phyloP scores from a whole-genome alignment of 768 basidiomycete species.

The Xerocomus brunneocitrinus region DNA sequence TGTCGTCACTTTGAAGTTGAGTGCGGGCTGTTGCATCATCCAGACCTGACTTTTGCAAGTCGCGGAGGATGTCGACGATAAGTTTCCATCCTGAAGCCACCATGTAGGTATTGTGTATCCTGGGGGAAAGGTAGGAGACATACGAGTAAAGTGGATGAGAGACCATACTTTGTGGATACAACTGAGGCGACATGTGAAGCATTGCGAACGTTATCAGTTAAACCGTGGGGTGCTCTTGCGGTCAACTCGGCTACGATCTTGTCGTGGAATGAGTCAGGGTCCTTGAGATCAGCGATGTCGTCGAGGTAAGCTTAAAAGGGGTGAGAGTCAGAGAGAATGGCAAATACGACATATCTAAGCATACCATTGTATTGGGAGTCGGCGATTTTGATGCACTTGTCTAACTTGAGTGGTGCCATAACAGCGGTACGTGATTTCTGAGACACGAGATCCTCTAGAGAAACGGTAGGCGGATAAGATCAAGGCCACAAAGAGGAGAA shows the following conservation, averaged over 20 bases:
- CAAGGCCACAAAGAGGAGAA: not conserved
- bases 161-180: slow-evolving; percentile 53
- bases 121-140: slow-evolving; percentile 26
- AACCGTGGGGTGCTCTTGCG: slow-evolving; percentile 39
- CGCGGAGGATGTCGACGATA: slow-evolving; percentile 53
- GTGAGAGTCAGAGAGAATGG: slow-evolving; percentile 7
- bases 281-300: slow-evolving; percentile 62
- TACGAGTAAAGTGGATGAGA: slow-evolving; percentile 1
- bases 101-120: slow-evolving; percentile 80
- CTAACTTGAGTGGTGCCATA: slow-evolving; percentile 58
- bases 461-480: not conserved
- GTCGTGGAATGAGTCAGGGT: slow-evolving; percentile 57
- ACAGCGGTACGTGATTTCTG: slow-evolving; percentile 55
- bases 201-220: slow-evolving; percentile 33
- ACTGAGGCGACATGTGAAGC: slow-evolving; percentile 52
- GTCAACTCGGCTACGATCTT: slow-evolving; percentile 54
- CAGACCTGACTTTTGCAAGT: slow-evolving; percentile 52
- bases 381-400: slow-evolving; percentile 61
- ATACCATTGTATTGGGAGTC: slow-evolving; percentile 70
- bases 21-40: slow-evolving; percentile 47
- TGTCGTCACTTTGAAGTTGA: slow-evolving; percentile 48
- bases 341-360: slow-evolving; percentile 9
- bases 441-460: slow-evolving; percentile 58
- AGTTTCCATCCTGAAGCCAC: slow-evolving; percentile 81
- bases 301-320: slow-evolving; percentile 55